Evolutionary conservation across 768 basidiomycete species (phyloP).

Genomic region (Hortiboletus flavorubellus): DNA sequence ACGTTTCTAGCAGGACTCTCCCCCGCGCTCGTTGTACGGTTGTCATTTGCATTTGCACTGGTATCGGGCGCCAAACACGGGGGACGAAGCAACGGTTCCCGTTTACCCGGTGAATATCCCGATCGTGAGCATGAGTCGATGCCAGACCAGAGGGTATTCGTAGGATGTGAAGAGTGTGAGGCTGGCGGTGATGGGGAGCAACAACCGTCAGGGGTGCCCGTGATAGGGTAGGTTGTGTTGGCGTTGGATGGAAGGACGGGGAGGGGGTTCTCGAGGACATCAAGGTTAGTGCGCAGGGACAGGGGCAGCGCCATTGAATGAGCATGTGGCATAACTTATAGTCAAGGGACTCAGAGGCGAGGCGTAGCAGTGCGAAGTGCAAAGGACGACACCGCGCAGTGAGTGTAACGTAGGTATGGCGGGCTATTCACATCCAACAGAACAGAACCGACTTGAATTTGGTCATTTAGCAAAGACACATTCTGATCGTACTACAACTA

Average conservation of each 20-base stretch:
- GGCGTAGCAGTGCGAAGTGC: no score
- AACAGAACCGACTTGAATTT: no score
- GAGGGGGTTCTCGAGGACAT: constrained; percentile 41
- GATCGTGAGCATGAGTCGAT: constrained; percentile 92
- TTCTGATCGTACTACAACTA: no score
- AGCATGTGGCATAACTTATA: no score
- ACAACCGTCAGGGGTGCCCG: constrained; percentile 93
- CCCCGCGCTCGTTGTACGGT: no score
- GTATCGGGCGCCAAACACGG: constrained; percentile 21
- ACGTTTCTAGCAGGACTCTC: no score
- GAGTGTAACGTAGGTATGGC: no score
- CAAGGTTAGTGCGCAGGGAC: constrained; percentile 26
- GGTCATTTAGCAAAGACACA: no score
- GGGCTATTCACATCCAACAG: no score
- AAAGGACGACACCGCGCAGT: no score
- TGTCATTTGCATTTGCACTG: no score
- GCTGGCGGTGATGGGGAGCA: constrained; percentile 77
- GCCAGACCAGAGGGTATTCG: constrained; percentile 85
- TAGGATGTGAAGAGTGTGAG: constrained; percentile 59
- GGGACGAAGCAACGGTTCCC: constrained; percentile 47
- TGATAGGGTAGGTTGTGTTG: constrained; percentile 89
- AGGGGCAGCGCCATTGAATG: constrained; percentile 24
- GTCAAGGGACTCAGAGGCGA: no score
- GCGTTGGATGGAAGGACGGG: constrained; percentile 40
- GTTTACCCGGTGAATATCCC: constrained; percentile 76